Conservation (phyloP, 2,329 filamentous ascomycete species). For the Xylaria sp. region DNA sequence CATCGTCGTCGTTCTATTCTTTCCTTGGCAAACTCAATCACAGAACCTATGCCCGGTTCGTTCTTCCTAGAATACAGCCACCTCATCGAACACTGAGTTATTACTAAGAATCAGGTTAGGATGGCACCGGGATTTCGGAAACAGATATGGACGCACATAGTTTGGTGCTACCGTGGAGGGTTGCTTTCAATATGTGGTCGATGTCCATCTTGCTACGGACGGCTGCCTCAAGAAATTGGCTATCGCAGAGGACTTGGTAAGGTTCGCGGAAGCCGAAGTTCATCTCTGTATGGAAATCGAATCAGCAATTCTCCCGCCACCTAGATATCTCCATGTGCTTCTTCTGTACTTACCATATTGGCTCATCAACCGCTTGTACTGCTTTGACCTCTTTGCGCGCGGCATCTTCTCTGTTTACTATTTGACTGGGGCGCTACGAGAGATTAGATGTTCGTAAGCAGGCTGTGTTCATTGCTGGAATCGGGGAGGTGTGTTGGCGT, state of each 20-base stretch:
- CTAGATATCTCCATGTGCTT: neutral
- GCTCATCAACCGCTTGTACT: slow-evolving; percentile 91
- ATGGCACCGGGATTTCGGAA: slow-evolving; percentile 71
- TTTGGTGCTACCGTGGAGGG: slow-evolving; percentile 69
- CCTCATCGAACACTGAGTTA: slow-evolving; percentile 81
- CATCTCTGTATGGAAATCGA: slow-evolving; percentile 50
- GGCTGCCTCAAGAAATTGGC: slow-evolving; percentile 81
- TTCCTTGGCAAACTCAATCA: slow-evolving; percentile 74
- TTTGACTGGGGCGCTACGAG: neutral
- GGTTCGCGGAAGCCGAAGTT: slow-evolving; percentile 91
- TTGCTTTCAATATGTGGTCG: slow-evolving; percentile 75
- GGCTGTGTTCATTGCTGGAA: neutral
- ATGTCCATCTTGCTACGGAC: slow-evolving; percentile 89
- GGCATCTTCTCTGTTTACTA: slow-evolving; percentile 35
- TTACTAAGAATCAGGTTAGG: slow-evolving; percentile 58
- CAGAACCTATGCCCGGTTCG: slow-evolving; percentile 58
- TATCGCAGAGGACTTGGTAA: slow-evolving; percentile 91
- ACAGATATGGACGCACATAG: slow-evolving; percentile 14
- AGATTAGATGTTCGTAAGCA: neutral
- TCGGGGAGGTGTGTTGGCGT: neutral
- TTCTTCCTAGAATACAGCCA: slow-evolving; percentile 71
- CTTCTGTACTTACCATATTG: slow-evolving; percentile 63
- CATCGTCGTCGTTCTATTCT: slow-evolving; percentile 76
- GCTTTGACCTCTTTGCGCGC: slow-evolving; percentile 69
- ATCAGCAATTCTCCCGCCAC: slow-evolving; percentile 1